Base-by-base conservation (phyloP, 257 asterid species). In the Solanum bukasovii region DNA sequence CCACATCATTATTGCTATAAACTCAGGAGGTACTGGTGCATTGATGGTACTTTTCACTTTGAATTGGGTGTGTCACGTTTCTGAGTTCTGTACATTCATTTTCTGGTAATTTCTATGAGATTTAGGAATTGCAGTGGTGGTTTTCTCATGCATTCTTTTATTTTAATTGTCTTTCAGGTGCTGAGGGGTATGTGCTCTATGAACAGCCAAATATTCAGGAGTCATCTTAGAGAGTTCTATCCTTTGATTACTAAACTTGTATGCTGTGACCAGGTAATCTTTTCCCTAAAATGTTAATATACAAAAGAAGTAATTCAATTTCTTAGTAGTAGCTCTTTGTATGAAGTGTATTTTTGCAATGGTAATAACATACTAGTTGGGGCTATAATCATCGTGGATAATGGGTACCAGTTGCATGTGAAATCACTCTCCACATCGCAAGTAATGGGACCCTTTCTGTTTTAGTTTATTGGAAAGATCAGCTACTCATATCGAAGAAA, bases 181-280 rank as follows among this genome's bases (percentile, higher is more conserved):
- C 96, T 97, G 82, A 90, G 91, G 89, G 95, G 98, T 93, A 96
- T 97, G 99, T 91, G 94, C 88, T 90, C 90, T 79, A 96, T 97
- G 99, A 94, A 97, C 89, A 87, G 92, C 81, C 89, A 85, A 90
- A 93, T 97, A 89, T 96, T 97, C 95, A 93, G 91, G 89, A 97
- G 89, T 89, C 96, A 96, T 90, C 95, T 97, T 74, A 89, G 95
- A 89, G 96, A 94, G 89, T 97, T 97, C 89, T 97, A 97, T 92
- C 99, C 99, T 82, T 90, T 93, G 90, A 94, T 97, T 84, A 94
- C 99, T 7, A 97, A 94, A 92, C 99, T 97, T 25, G 96, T 97
- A 83, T 95, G 98, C 96, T 93, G 96, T 83, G 96, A 97, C 92
- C 99, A 96, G 99, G 99, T 97, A 94, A 91, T 78, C 75, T 87